Evolutionary conservation across 345 rosid species (phyloP).

Genomic region (Ceriops decandra): DNA sequence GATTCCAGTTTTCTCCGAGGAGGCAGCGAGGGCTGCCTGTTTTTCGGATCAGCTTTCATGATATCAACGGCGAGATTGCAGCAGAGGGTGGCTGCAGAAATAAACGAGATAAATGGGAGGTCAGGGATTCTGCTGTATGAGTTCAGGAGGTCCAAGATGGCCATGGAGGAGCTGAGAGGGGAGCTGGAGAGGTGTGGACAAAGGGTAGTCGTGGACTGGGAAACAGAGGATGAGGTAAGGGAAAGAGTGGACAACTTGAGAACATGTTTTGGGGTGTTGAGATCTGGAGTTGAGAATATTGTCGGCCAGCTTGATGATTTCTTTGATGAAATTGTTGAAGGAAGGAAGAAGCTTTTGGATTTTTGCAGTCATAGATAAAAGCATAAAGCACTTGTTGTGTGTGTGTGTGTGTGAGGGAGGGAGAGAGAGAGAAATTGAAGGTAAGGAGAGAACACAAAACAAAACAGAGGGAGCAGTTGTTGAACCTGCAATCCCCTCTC

Average conservation of each 20-base stretch:
- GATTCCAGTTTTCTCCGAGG: slow-evolving; percentile 37
- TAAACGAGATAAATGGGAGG: slow-evolving; percentile 42
- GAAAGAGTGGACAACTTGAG: slow-evolving; percentile 67
- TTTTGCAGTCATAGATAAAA: slow-evolving; percentile 76
- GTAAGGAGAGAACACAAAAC: slow-evolving; percentile 12
- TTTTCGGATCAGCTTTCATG: slow-evolving; percentile 53
- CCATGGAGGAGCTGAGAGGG: slow-evolving; percentile 70
- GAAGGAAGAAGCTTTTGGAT: slow-evolving; percentile 89
- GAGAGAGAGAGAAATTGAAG: background rate
- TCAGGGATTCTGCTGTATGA: slow-evolving; percentile 67
- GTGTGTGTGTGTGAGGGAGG: background rate
- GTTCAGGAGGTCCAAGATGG: slow-evolving; percentile 58
- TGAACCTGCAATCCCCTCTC: background rate
- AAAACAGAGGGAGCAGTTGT: slow-evolving; percentile 29
- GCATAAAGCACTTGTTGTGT: background rate
- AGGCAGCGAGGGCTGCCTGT: slow-evolving; percentile 40
- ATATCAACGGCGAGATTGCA: slow-evolving; percentile 69
- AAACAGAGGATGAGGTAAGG: slow-evolving; percentile 38
- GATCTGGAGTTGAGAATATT: slow-evolving; percentile 70
- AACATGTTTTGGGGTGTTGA: slow-evolving; percentile 55
- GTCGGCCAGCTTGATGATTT: slow-evolving; percentile 82
- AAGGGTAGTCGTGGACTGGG: slow-evolving; percentile 30
- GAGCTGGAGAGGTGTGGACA: slow-evolving; percentile 53
- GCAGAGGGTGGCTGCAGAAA: slow-evolving; percentile 65
- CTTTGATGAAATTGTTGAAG: slow-evolving; percentile 98